Percentiles rank a stretch among this genome's conserved stretches.
Conservation (phyloP, 2,329 filamentous ascomycete genomes). For the Pseudocercospora ulei region DNA sequence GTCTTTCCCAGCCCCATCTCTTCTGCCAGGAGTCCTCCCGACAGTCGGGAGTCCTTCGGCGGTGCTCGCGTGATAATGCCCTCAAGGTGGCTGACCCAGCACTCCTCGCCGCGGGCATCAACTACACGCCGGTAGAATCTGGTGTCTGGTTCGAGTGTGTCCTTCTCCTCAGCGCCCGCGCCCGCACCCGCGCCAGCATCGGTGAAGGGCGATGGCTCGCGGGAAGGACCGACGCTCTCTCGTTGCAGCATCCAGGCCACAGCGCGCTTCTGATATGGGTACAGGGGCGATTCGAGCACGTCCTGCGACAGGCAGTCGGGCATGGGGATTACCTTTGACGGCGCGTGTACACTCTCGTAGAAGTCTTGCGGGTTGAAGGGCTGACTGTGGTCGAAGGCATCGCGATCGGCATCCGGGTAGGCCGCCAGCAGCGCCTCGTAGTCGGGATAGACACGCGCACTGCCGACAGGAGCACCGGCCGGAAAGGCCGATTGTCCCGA, state of each 20-base stretch:
- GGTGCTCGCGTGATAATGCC: constrained; percentile 42
- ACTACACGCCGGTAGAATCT: constrained; percentile 23
- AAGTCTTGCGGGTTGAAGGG: constrained; percentile 50
- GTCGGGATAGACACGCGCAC: constrained; percentile 25
- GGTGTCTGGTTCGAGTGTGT: neutral
- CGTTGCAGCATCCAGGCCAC: constrained; percentile 60
- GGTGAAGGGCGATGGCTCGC: constrained; percentile 7
- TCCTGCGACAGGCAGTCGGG: constrained; percentile 14
- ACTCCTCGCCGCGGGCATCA: constrained; percentile 43
- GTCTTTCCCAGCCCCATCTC: constrained; percentile 82
- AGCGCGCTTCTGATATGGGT: constrained; percentile 62
- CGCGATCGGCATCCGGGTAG: constrained; percentile 23
- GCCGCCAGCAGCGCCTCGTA: constrained; percentile 24
- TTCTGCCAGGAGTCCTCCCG: constrained; percentile 61
- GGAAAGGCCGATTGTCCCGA: constrained; percentile 31
- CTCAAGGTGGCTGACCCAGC: constrained; percentile 55
- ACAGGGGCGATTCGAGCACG: constrained; percentile 41
- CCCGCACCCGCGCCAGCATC: neutral
- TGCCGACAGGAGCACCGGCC: constrained; percentile 22
- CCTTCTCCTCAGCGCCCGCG: neutral
- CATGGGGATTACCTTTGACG: constrained; percentile 37
- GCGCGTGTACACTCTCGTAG: constrained; percentile 59
- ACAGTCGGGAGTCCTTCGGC: constrained; percentile 39
- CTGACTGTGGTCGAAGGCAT: constrained; percentile 21
- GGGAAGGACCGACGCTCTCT: constrained; percentile 44